Percentiles rank a stretch among this genome's conserved stretches.
Conservation (phyloP, 139 green algal genomes). For the Asterochloris erici region DNA sequence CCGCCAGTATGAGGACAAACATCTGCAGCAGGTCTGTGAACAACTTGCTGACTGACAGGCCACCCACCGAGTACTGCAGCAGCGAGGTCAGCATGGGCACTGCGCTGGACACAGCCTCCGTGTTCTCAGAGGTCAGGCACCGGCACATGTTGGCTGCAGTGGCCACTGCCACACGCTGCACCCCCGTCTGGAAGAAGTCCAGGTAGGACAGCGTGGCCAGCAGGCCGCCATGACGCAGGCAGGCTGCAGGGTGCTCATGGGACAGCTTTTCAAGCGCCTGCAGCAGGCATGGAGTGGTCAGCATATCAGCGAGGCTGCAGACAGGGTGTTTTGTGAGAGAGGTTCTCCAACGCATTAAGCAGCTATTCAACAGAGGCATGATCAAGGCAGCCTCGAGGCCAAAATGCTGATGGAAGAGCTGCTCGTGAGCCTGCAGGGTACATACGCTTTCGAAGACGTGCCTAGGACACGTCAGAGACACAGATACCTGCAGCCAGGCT, state of each 20-base stretch:
- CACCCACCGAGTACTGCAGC: conserved; percentile 68
- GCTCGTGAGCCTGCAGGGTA: too few relatives aligned
- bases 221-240: conserved; percentile 75
- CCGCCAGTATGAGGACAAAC: too few relatives aligned
- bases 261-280: conserved; percentile 94
- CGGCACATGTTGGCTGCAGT: conserved; percentile 92
- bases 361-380: background rate
- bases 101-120: conserved; percentile 55
- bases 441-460: too few relatives aligned
- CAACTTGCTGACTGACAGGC: too few relatives aligned
- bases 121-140: conserved; percentile 43
- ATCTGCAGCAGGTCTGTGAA: too few relatives aligned
- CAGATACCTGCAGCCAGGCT: too few relatives aligned
- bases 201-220: conserved; percentile 89
- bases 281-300: conserved; percentile 6
- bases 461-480: too few relatives aligned
- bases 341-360: background rate
- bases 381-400: background rate
- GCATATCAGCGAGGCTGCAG: background rate
- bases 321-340: too few relatives aligned
- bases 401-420: too few relatives aligned
- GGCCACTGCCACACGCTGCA: conserved; percentile 86
- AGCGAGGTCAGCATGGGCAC: conserved; percentile 86
- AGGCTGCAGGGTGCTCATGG: conserved; percentile 72
- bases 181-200: conserved; percentile 92